These are phyloP conservation scores for Suillus tomentosus DNA, from an alignment of 768 basidiomycete species.

Conservation along the genomic window DNA sequence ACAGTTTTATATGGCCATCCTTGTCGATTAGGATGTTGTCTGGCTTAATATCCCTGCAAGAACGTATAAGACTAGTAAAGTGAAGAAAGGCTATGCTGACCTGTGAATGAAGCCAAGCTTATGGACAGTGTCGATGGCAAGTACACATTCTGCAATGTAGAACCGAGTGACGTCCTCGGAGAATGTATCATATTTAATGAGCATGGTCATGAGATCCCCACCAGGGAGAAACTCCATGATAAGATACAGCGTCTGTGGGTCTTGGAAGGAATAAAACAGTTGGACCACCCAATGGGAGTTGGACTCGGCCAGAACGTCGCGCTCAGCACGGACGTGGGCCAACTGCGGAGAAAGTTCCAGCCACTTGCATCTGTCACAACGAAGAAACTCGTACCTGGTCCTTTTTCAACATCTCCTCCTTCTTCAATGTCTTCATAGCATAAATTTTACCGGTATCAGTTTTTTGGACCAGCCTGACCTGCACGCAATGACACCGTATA, in stretches of 20 bases:
- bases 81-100: conserved; percentile 41
- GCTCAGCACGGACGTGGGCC: conserved; percentile 96
- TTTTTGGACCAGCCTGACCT: conserved; percentile 95
- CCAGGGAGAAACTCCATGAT: conserved; percentile 99
- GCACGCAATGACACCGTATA: conserved; percentile 6
- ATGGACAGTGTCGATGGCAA: conserved; percentile 98
- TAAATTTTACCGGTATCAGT: conserved; percentile 97
- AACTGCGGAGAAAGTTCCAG: conserved; percentile 51
- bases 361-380: conserved; percentile 5
- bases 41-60: conserved; percentile 91
- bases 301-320: conserved; percentile 94
- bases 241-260: conserved; percentile 86
- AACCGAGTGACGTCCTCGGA: conserved; percentile 97
- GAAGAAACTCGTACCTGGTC: conserved; percentile 70
- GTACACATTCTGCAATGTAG: conserved; percentile 97
- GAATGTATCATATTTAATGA: conserved; percentile 99
- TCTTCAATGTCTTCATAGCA: conserved; percentile 97
- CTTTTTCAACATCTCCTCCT: conserved; percentile 99
- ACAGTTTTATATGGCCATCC: conserved; percentile 95
- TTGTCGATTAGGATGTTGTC: conserved; percentile 94
- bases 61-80: conserved; percentile 2
- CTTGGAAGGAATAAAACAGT: conserved; percentile 98
- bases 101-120: conserved; percentile 97
- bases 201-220: conserved; percentile 99
- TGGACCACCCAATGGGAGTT: conserved; percentile 97